These are phyloP conservation scores for Eragrostis curvula DNA, from an alignment of 176 grass and related monocot species.

Conservation along the genomic window DNA sequence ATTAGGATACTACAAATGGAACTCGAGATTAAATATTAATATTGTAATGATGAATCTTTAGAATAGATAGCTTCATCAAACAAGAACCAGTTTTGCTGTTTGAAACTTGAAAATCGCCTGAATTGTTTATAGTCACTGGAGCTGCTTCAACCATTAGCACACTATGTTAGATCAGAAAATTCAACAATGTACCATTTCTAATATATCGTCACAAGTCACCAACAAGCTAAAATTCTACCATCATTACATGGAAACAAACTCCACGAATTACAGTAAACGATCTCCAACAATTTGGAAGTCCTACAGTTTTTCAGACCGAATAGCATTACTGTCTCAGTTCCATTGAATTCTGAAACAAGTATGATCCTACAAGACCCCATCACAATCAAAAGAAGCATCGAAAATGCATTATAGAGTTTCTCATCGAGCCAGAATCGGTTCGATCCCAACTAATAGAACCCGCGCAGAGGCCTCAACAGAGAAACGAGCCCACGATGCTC, in stretches of 20 bases:
- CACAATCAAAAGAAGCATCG: too few relatives aligned
- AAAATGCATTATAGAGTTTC: too few relatives aligned
- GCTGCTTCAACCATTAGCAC: too few relatives aligned
- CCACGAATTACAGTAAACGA: background rate
- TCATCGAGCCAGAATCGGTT: background rate
- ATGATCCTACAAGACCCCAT: background rate
- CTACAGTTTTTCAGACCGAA: background rate
- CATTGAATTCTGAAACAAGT: background rate
- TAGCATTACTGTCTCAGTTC: background rate
- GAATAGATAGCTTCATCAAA: too few relatives aligned
- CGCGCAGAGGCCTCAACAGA: background rate
- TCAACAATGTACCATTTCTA: background rate
- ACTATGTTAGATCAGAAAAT: too few relatives aligned
- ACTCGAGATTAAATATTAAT: too few relatives aligned
- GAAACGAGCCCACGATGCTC: background rate
- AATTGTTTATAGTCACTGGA: too few relatives aligned
- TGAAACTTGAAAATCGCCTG: too few relatives aligned
- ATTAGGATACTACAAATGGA: too few relatives aligned
- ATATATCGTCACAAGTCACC: background rate
- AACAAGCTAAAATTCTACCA: background rate
- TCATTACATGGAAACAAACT: background rate
- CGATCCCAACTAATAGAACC: background rate
- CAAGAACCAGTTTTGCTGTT: too few relatives aligned
- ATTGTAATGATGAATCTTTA: too few relatives aligned
- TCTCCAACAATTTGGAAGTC: background rate